These are phyloP conservation scores for Xerocomellus chrysenteron DNA, from an alignment of 768 basidiomycete genomes.

Conservation along the genomic window DNA sequence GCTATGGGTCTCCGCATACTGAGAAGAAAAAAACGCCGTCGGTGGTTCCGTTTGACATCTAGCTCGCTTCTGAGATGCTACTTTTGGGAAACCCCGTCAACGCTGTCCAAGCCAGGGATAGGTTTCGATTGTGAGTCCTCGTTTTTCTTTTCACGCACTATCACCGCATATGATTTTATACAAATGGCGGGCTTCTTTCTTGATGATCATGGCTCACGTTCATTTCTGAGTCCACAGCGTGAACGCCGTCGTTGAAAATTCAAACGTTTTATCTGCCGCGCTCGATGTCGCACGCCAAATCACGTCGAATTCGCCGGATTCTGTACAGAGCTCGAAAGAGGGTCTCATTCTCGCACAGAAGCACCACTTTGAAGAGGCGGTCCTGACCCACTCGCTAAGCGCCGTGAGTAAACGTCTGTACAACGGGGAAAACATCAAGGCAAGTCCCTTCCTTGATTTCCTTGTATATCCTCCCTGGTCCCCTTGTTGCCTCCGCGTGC, in stretches of 20 bases:
- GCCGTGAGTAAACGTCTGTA: constrained; percentile 53
- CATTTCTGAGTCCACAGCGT: constrained; percentile 44
- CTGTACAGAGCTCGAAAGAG: constrained; percentile 75
- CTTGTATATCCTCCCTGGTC: neutral
- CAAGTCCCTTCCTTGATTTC: constrained; percentile 24
- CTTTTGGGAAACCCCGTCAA: constrained; percentile 67
- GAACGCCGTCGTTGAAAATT: constrained; percentile 61
- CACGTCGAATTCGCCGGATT: constrained; percentile 68
- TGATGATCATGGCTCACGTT: constrained; percentile 15
- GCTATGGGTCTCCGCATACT: constrained; percentile 10
- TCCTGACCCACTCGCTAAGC: constrained; percentile 45
- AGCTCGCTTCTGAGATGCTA: constrained; percentile 77
- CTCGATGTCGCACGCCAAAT: constrained; percentile 61
- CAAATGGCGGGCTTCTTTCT: constrained; percentile 4
- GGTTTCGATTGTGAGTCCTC: constrained; percentile 70
- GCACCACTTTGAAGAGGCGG: constrained; percentile 51
- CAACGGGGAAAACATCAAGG: constrained; percentile 69
- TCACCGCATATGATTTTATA: constrained; percentile 11
- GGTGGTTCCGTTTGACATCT: neutral
- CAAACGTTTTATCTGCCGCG: constrained; percentile 56
- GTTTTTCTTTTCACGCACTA: constrained; percentile 10
- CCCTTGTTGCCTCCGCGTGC: neutral
- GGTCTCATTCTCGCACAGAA: constrained; percentile 57
- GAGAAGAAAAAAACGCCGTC: constrained; percentile 9
- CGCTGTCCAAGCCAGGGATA: constrained; percentile 63